Percentiles rank a stretch among this genome's conserved stretches.
These are phyloP conservation scores for Kwoniella dejecticola DNA, from an alignment of 768 basidiomycete species.

Conservation along the genomic window DNA sequence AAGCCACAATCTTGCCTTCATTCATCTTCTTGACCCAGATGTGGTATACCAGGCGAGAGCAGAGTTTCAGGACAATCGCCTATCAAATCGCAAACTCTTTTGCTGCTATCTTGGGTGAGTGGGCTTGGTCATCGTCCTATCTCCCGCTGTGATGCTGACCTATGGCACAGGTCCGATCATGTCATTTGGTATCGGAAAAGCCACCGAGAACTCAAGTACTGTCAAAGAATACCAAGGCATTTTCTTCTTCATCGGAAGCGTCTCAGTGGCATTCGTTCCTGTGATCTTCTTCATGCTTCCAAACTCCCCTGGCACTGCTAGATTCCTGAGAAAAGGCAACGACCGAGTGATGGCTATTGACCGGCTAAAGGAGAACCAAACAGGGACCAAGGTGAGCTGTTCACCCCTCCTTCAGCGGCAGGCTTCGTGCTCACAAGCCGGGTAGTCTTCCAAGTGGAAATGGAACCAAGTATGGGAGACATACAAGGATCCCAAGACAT, in stretches of 20 bases:
- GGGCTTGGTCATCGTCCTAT: not conserved
- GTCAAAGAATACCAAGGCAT: constrained; percentile 32
- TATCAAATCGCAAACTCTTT: constrained; percentile 33
- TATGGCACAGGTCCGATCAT: constrained; percentile 16
- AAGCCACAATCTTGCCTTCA: constrained; percentile 46
- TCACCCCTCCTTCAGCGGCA: not conserved
- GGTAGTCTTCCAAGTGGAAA: constrained; percentile 21
- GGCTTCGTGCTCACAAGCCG: too few species aligned
- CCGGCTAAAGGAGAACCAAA: constrained; percentile 41
- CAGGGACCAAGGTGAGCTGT: constrained; percentile 30
- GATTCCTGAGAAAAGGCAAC: constrained; percentile 39
- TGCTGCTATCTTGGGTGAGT: constrained; percentile 25
- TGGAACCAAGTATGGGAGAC: constrained; percentile 38
- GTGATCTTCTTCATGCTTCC: constrained; percentile 36
- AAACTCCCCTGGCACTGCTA: constrained; percentile 38
- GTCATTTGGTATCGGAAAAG: constrained; percentile 21
- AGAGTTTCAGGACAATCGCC: constrained; percentile 31
- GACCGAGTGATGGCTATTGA: constrained; percentile 42
- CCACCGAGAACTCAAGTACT: not conserved
- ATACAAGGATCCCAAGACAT: constrained; percentile 36
- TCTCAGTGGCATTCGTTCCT: constrained; percentile 29
- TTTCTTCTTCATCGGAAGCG: constrained; percentile 36
- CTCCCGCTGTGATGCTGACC: not conserved
- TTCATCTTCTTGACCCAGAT: constrained; percentile 23
- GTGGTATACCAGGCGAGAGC: constrained; percentile 33